Conservation (phyloP, 129 eudicot genomes). For the Flaveria trinervia region DNA sequence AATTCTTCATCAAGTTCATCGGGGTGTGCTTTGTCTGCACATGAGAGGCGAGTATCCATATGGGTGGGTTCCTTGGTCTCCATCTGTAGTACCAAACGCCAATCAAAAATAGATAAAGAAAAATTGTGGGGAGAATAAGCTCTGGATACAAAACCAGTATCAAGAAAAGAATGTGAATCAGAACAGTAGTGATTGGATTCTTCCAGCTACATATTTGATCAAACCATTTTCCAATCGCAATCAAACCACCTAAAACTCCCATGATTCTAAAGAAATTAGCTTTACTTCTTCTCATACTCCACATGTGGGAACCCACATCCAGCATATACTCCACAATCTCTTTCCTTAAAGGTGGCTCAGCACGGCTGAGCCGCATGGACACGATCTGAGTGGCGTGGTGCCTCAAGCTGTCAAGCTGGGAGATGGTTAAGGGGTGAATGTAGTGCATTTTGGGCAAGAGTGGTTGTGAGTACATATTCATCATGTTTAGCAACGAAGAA, state of each 20-base stretch:
- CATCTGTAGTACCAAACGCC: slow-evolving; percentile 55
- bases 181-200: slow-evolving; percentile 55
- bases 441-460: slow-evolving; percentile 77
- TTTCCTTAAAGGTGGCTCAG: slow-evolving; percentile 59
- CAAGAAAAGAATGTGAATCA: slow-evolving; percentile 50
- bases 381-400: slow-evolving; percentile 57
- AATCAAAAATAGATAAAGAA: slow-evolving; percentile 52
- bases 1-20: slow-evolving; percentile 73
- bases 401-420: slow-evolving; percentile 59
- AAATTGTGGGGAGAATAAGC: slow-evolving; percentile 49
- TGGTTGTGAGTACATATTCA: slow-evolving; percentile 59
- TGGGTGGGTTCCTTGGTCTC: slow-evolving; percentile 64
- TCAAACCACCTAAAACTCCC: slow-evolving; percentile 41
- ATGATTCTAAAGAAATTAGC: slow-evolving; percentile 59
- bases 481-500: slow-evolving; percentile 46
- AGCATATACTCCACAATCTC: slow-evolving; percentile 71
- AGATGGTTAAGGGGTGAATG: slow-evolving; percentile 55
- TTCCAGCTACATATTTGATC: slow-evolving; percentile 56
- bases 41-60: slow-evolving; percentile 56
- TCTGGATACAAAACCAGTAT: slow-evolving; percentile 52
- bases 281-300: slow-evolving; percentile 68
- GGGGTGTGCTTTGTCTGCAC: slow-evolving; percentile 50
- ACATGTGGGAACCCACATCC: slow-evolving; percentile 59
- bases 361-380: slow-evolving; percentile 47
- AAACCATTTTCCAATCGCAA: slow-evolving; percentile 52